Conservation (phyloP, 2,329 filamentous ascomycete genomes). For the Kalmusia sp. region DNA sequence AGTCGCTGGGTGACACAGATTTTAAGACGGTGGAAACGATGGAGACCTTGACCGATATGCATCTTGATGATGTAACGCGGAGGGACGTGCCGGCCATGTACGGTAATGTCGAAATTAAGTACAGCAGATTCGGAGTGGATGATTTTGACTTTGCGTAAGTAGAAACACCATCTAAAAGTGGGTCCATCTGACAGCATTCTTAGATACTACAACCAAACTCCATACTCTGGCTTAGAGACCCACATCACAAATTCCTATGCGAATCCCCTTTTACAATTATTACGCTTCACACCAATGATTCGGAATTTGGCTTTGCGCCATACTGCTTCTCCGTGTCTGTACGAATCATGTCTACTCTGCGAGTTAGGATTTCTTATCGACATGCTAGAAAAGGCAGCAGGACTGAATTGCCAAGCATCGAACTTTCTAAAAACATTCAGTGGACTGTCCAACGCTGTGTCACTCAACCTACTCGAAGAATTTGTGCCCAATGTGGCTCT, state of each 20-base stretch:
- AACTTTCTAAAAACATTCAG: conserved; percentile 92
- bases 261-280: conserved; percentile 87
- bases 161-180: neutral
- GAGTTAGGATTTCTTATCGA: conserved; percentile 96
- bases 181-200: conserved; percentile 19
- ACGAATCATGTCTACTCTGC: conserved; percentile 85
- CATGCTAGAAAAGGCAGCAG: conserved; percentile 95
- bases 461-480: conserved; percentile 84
- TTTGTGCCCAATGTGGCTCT: conserved; percentile 75
- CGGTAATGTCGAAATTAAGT: conserved; percentile 95
- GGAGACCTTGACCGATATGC: conserved; percentile 71
- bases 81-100: conserved; percentile 89
- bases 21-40: conserved; percentile 60
- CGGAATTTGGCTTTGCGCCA: conserved; percentile 90
- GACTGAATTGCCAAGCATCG: conserved; percentile 93
- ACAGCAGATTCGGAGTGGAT: conserved; percentile 98
- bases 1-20: conserved; percentile 35
- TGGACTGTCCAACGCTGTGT: conserved; percentile 77
- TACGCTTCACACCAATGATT: conserved; percentile 87
- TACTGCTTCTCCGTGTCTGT: conserved; percentile 82
- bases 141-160: conserved; percentile 94
- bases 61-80: conserved; percentile 74
- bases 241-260: conserved; percentile 97
- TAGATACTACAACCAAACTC: conserved; percentile 93
- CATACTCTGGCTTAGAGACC: conserved; percentile 90